Conservation (phyloP, 768 basidiomycete species). For the Boletus patriciae region DNA sequence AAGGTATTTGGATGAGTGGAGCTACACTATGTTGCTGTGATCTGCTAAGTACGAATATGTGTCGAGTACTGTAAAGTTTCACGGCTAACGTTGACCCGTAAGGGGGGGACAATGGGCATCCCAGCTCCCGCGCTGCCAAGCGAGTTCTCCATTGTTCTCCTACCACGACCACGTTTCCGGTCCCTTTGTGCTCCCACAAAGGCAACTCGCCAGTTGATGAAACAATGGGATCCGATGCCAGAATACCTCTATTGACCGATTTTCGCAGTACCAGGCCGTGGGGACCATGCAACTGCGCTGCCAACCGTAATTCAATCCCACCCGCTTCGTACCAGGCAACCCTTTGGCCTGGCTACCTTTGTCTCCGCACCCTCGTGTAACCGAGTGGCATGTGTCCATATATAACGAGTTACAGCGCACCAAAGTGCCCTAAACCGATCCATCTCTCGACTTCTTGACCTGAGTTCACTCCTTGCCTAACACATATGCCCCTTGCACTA, state of each 20-base stretch:
- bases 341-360: slow-evolving; percentile 26
- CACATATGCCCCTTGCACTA: slow-evolving; percentile 66
- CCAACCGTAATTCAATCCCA: slow-evolving; percentile 3
- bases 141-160: slow-evolving; percentile 33
- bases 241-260: not conserved
- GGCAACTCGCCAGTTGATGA: slow-evolving; percentile 22
- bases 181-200: slow-evolving; percentile 32
- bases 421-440: slow-evolving; percentile 10
- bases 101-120: slow-evolving; percentile 18
- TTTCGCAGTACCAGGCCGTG: not conserved
- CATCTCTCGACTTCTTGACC: slow-evolving; percentile 14
- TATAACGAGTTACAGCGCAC: slow-evolving; percentile 23
- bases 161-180: slow-evolving; percentile 10
- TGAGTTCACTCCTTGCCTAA: slow-evolving; percentile 13
- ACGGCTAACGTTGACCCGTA: not conserved
- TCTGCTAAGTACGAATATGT: not conserved
- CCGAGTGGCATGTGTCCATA: slow-evolving; percentile 29
- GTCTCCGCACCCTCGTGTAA: slow-evolving; percentile 27
- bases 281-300: not conserved
- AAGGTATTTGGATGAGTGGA: slow-evolving; percentile 81
- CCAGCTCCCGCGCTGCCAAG: slow-evolving; percentile 12
- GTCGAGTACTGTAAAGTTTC: not conserved
- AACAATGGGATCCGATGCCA: slow-evolving; percentile 25
- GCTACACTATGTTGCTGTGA: not conserved
- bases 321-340: slow-evolving; percentile 1